A percentile compares a stretch with the other conserved stretches of the same genome.
phyloP scores from a whole-genome alignment of 75 land plant genomes.

The Sequoiadendron giganteum region DNA sequence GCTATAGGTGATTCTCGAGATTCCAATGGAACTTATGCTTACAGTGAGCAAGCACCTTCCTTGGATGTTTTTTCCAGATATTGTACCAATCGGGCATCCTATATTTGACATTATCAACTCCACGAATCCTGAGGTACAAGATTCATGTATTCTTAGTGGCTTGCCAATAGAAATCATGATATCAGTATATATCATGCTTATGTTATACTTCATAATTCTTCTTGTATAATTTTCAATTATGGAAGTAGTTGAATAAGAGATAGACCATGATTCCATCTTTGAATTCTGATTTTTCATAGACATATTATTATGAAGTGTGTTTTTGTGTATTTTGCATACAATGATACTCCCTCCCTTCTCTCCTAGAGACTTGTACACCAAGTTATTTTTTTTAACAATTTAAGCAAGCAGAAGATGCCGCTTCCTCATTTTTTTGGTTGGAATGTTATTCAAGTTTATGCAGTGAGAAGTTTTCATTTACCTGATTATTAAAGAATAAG shows the following conservation, averaged over 20 bases:
- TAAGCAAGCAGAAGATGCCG: not conserved
- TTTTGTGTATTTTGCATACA: not conserved
- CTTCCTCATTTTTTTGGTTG: not conserved
- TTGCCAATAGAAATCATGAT: not conserved
- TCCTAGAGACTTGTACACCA: not conserved
- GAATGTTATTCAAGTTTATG: not conserved
- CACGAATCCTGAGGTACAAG: constrained; percentile 83
- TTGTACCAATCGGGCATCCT: constrained; percentile 91
- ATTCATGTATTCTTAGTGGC: not conserved
- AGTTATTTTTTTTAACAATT: not conserved
- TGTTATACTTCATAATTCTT: not conserved
- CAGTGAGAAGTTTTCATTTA: not conserved
- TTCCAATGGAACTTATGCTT: constrained; percentile 91
- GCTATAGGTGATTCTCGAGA: constrained; percentile 82
- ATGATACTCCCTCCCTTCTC: not conserved
- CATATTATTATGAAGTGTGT: not conserved
- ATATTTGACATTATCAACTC: constrained; percentile 94
- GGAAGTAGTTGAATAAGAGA: not conserved
- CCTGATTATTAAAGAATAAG: not conserved
- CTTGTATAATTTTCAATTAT: not conserved
- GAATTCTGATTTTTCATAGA: not conserved
- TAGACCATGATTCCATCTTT: not conserved
- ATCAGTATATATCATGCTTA: constrained; percentile 1
- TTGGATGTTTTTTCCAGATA: constrained; percentile 97
- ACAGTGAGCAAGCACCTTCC: constrained; percentile 84